Evolutionary conservation across 768 basidiomycete species (phyloP).

Genomic region (Amanita jacksonii): DNA sequence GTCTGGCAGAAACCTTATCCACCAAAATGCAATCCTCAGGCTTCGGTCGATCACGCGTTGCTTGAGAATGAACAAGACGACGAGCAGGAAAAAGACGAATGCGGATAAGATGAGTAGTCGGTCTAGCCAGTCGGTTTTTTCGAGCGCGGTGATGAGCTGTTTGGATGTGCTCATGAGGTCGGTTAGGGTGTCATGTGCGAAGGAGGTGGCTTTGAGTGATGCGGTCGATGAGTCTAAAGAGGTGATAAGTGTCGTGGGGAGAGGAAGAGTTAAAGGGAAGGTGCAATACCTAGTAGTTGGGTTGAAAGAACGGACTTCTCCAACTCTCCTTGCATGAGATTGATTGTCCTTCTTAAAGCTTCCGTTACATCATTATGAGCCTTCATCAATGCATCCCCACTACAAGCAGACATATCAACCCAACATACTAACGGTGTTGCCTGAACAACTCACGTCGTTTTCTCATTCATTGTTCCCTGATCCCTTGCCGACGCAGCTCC

Average conservation of each 20-base stretch:
- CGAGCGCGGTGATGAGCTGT: conserved; percentile 77
- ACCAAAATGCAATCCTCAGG: conserved; percentile 76
- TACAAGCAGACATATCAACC: conserved; percentile 17
- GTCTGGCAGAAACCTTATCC: conserved; percentile 68
- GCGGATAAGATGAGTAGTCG: conserved; percentile 75
- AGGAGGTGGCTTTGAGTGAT: conserved; percentile 63
- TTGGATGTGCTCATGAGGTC: conserved; percentile 70
- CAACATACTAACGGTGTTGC: too few species aligned
- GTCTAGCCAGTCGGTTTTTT: conserved; percentile 89
- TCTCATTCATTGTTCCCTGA: conserved; percentile 43
- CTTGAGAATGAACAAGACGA: conserved; percentile 81
- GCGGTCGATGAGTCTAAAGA: conserved; percentile 68
- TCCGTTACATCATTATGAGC: conserved; percentile 87
- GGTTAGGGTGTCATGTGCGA: conserved; percentile 67
- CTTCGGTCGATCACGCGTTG: conserved; percentile 78
- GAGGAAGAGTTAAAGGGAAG: neutral
- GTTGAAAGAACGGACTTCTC: conserved; percentile 79
- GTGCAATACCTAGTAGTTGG: conserved; percentile 82
- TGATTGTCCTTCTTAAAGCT: conserved; percentile 74
- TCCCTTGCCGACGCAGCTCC: conserved; percentile 38
- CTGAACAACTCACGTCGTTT: conserved; percentile 54
- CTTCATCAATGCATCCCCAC: conserved; percentile 81
- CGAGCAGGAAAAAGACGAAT: conserved; percentile 75
- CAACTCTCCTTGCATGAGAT: conserved; percentile 85
- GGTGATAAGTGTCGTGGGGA: neutral